A percentile compares a stretch with the other conserved stretches of the same genome.
These are phyloP conservation scores for Ganoderma sinense DNA, from an alignment of 1,284 basidiomycete species.

Conservation along the genomic window DNA sequence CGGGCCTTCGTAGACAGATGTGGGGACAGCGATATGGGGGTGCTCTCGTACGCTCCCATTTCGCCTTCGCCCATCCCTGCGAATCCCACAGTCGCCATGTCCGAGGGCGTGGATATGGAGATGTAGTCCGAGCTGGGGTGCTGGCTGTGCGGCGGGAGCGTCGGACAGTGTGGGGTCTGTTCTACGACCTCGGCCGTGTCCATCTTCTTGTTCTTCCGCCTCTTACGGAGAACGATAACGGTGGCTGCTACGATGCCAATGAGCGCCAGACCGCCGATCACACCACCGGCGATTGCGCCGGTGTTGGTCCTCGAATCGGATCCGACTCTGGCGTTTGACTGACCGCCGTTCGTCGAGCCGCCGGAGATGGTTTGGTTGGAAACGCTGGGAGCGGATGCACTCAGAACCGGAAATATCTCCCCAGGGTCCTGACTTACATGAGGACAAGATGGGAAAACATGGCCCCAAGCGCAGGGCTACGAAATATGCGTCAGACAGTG, in stretches of 20 bases:
- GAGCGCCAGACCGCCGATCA: constrained; percentile 25
- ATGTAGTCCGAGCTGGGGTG: background rate
- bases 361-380: constrained; percentile 26
- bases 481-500: background rate
- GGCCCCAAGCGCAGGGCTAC: constrained; percentile 31
- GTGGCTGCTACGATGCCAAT: constrained; percentile 11
- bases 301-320: background rate
- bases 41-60: background rate
- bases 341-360: background rate
- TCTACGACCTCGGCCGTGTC: constrained; percentile 8
- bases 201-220: background rate
- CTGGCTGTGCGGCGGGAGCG: constrained; percentile 15
- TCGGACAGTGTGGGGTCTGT: constrained; percentile 5
- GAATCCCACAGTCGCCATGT: constrained; percentile 6
- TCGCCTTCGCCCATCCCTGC: background rate
- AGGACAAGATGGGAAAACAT: constrained; percentile 34
- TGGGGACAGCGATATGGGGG: background rate
- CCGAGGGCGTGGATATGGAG: background rate
- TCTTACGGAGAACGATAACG: constrained; percentile 18
- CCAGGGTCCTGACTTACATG: constrained; percentile 10
- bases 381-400: constrained; percentile 18
- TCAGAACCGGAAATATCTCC: background rate
- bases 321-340: background rate
- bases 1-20: constrained; percentile 16
- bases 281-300: constrained; percentile 30